Base-by-base conservation (phyloP, 2,329 filamentous ascomycete genomes). In the Fusarium annulatum region DNA sequence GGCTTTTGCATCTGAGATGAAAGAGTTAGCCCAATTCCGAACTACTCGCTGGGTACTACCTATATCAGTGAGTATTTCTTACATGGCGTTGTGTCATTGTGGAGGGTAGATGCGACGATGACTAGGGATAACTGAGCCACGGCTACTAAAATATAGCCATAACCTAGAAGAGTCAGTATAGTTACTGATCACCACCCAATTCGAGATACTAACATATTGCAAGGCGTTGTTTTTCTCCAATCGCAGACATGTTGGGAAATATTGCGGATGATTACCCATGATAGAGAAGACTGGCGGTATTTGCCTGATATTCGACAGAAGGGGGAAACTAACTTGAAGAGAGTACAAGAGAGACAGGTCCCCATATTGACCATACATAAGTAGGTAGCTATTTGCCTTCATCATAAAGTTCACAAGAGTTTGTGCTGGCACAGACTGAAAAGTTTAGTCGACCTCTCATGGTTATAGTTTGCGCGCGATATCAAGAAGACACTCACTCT, bases 311-410 rank as follows among this genome's bases (percentile, higher is more conserved):
- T 14, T 10, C 14, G 4, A 42, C 7, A 18, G 10, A 11, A 39
- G 12, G n/a, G 19, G 28, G 14, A 53, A 39, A 23, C n/a, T 7
- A 18, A 38, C 38, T 55, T n/a, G 10, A n/a, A n/a, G 36, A n/a
- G 2, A 57, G 16, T 18, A 21, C 2, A 34, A 36, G 18, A 46
- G n/a, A 55, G 41, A 30, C 19, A 15, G 6, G 23, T 42, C 12
- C 8, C n/a, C 15, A 15, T 23, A 9, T 28, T 23, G 8, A n/a
- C 10, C 1, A 6, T 21, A 7, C 0, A 4, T 21, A 14, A 15
- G 6, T 21, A 14, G 21, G 6, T 21, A 14, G 21, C 18, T 49
- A 18, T 49, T 33, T 51, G 16, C 10, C 23, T 34, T 23, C 2
- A 51, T 14, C 48, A 53, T 12, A 38, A 38, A 38, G 18, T 16